Base-by-base conservation (phyloP, 768 basidiomycete genomes). In the Paxillus ammoniavirescens region DNA sequence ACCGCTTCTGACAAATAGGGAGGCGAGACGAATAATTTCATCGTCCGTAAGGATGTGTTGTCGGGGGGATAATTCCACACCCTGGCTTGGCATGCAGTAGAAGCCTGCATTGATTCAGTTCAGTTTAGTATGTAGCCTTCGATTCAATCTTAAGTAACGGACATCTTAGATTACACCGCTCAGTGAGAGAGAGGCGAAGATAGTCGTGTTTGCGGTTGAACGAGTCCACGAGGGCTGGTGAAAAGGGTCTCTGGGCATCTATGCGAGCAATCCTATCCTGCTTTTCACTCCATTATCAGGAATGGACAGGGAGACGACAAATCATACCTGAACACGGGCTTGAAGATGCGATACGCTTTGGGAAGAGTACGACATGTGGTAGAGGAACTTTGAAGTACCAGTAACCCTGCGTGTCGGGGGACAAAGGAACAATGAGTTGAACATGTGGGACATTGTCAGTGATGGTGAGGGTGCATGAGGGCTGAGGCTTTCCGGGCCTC, bases 41-140 rank as follows among this genome's bases (percentile, higher is more conserved):
- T 84, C 79, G 57, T 92, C 84, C 0, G 87, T 83, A 37, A 95
- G 77, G 53, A 92, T 77, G 54, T 88, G 78, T 9, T 75, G 75
- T 33, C 74, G 73, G 2, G 91, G 92, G 12, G 89, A 86, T 26
- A 93, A 77, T 49, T 87, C 80, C 5, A 93, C 73, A 31, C 91
- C 91, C 63, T 88, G 83, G 49, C 77, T 81, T 3, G 91, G 92
- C 92, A 94, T 95, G 63, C 91, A 94, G 66, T 95, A 95, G 62
- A 92, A 92, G 61, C 91, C 90, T 94, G 57, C 21, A 30, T 30
- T 8, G 9, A 44, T 61, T 41, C 28, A 43, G 45, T 0, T 41
- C 30, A 42, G 45, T 0, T 3, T 30, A 9, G 36, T 41, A 42
- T 42, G 17, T 43, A n/a, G 17, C 5, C 41, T 35, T 26, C 41